Evolutionary conservation across 306 rosid species (phyloP), one percentile per base, ranked within the genome.

Genomic region (Prunus armeniaca): DNA sequence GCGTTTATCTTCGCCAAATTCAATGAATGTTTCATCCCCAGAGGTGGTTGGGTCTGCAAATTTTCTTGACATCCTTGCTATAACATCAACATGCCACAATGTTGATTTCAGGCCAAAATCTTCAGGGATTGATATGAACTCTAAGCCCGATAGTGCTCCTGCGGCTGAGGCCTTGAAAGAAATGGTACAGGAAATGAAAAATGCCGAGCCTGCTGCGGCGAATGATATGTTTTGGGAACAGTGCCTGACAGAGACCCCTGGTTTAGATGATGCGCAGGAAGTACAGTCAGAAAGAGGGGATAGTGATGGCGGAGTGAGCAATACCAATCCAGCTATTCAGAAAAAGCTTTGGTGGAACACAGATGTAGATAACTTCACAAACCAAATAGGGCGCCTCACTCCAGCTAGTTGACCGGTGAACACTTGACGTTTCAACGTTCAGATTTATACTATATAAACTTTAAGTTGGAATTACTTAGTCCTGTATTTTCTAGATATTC

Each of bases 211-310:
- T 43, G 49, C 79, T 19, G 57, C 43, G n/a, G 71, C 66, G 32
- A 83, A 83, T 57, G 83, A 83, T 65, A 62, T 74, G 46, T 83
- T 83, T 66, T 83, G 86, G 86, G 86, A 83, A 46, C 83, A 83
- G 38, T 83, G 82, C 77, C 58, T 83, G 55, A 83, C 86, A 25
- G 86, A 83, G 76, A 49, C 75, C 18, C 86, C 86, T 10, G 83
- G 65, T 65, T 57, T 78, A 32, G 70, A 60, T 18, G 77, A 74
- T 28, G n/a, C 41, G 1, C 67, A 47, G 32, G 73, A 71, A 80
- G 67, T 18, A 8, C 70, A 58, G n/a, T 60, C 75, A 8, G 76
- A 52, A 55, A 54, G 76, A 69, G 43, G 34, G 65, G 61, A 69
- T 60, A 32, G 27, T 14, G 79, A 77, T 12, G 76, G 69, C 9